Conservation (phyloP, 805 yeast species). For the Candida vaughaniae region DNA sequence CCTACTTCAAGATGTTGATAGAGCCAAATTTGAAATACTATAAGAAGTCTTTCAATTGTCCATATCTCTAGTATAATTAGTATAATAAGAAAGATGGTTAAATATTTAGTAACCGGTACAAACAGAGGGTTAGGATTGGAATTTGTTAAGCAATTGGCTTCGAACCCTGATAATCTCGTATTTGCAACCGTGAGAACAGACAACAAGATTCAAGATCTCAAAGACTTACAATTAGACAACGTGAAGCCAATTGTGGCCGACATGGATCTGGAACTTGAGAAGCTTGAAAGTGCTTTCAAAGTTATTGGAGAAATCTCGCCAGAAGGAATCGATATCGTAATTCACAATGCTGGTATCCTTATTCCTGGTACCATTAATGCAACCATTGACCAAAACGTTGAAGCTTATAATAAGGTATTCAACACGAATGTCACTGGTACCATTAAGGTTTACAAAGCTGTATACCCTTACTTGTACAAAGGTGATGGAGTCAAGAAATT, state of each 20-base stretch:
- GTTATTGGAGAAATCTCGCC: slow-evolving; percentile 12
- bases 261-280: slow-evolving; percentile 1
- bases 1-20: no score
- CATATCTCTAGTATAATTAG: no score
- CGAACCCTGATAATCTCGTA: slow-evolving; percentile 17
- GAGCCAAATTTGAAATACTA: no score
- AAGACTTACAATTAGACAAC: slow-evolving; percentile 4
- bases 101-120: slow-evolving; percentile 40
- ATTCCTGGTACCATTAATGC: neutral
- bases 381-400: slow-evolving; percentile 1
- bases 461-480: slow-evolving; percentile 1
- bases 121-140: slow-evolving; percentile 41
- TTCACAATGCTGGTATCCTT: slow-evolving; percentile 31
- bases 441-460: slow-evolving; percentile 1
- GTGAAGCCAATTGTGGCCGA: slow-evolving; percentile 9
- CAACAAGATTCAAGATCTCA: slow-evolving; percentile 15
- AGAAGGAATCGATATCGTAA: slow-evolving; percentile 34
- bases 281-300: slow-evolving; percentile 13
- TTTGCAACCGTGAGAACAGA: slow-evolving; percentile 21
- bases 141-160: slow-evolving; percentile 22
- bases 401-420: neutral
- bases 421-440: slow-evolving; percentile 1
- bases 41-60: no score
- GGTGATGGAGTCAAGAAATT: neutral
- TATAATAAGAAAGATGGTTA: slow-evolving; percentile 4